Percentiles rank a stretch among this genome's conserved stretches.
Conservation (phyloP, 2,329 filamentous ascomycete genomes). For the Fusarium humuli region DNA sequence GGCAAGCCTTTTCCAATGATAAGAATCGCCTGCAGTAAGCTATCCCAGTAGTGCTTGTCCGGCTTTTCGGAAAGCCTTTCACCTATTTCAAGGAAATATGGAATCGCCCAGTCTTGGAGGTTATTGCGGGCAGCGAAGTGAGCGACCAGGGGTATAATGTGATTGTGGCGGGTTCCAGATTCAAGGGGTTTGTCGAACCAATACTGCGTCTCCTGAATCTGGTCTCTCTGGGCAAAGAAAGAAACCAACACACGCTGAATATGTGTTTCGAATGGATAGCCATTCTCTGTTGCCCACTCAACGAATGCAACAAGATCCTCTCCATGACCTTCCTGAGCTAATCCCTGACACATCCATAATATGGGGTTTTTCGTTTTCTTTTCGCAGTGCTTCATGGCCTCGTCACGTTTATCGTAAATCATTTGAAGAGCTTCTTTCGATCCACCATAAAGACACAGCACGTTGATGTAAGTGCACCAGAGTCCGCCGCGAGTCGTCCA, state of each 20-base stretch:
- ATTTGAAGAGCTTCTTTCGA: conserved; percentile 64
- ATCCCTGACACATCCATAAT: conserved; percentile 60
- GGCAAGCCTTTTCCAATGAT: conserved; percentile 74
- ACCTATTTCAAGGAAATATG: conserved; percentile 66
- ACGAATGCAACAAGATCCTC: conserved; percentile 68
- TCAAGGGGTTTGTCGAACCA: conserved; percentile 73
- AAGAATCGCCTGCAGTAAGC: conserved; percentile 78
- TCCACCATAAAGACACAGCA: conserved; percentile 66
- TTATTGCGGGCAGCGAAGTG: conserved; percentile 69
- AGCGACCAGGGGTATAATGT: conserved; percentile 49
- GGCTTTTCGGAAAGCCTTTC: conserved; percentile 57
- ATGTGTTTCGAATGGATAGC: conserved; percentile 57
- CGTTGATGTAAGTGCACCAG: conserved; percentile 51
- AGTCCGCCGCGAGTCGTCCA: conserved; percentile 35
- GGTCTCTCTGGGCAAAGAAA: conserved; percentile 70
- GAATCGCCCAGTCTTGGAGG: conserved; percentile 71
- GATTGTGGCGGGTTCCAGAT: conserved; percentile 31
- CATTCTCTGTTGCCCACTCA: conserved; percentile 61
- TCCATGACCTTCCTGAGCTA: conserved; percentile 70
- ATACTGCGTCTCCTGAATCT: conserved; percentile 69
- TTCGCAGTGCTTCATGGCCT: conserved; percentile 38
- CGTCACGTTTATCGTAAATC: conserved; percentile 52
- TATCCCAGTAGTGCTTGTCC: conserved; percentile 73
- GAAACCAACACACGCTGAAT: conserved; percentile 68
- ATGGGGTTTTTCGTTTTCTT: conserved; percentile 43